Base-by-base conservation (phyloP, 768 basidiomycete genomes). In the Tricholoma matsutake region DNA sequence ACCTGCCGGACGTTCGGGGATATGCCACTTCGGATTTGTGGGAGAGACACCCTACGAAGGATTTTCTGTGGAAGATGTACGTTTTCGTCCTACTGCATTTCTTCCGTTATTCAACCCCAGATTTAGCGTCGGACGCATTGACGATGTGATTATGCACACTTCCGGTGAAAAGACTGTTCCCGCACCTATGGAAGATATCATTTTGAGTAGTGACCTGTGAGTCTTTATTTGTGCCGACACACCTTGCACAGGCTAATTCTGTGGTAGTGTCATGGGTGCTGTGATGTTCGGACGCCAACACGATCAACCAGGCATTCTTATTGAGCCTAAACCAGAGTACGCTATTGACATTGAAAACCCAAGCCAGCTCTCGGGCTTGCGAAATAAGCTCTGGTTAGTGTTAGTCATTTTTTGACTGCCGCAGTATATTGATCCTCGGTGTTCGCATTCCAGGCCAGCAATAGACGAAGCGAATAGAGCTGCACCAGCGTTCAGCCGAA, bases 21-120 rank as follows among this genome's bases (percentile, higher is more conserved):
- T 82, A 81, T 54, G 76, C 75, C 2, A 81, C 75, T 8, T 75
- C 74, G 2, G 82, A 82, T 67, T 64, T 80, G 5, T 80, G 77
- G 61, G 22, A 25, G 22, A 72, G 70, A 20, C 82, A 83, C 61
- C 79, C 82, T 1, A 77, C 75, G 22, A 25, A 25, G 22, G 22
- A 25, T 5, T 68, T 6, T 39, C 37, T 39, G 1, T 39, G 37
- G 37, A 39, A 39, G 37, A 73, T 16, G 37, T 39, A 39, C 66
- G 78, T 16, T 84, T 65, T 2, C 35, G 25, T 25, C 20, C 11
- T 3, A 11, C 16, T 45, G 29, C 16, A 41, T 22, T 56, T 3
- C 32, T 8, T 41, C 18, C 43, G 11, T 55, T 31, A 54, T 22
- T 37, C 16, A 28, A 28, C 32, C 20, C 35, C 37, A 39, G 1